Evolutionary conservation across 1,139 yeast genomes (phyloP).

Genomic region (Scheffersomyces segobiensis): DNA sequence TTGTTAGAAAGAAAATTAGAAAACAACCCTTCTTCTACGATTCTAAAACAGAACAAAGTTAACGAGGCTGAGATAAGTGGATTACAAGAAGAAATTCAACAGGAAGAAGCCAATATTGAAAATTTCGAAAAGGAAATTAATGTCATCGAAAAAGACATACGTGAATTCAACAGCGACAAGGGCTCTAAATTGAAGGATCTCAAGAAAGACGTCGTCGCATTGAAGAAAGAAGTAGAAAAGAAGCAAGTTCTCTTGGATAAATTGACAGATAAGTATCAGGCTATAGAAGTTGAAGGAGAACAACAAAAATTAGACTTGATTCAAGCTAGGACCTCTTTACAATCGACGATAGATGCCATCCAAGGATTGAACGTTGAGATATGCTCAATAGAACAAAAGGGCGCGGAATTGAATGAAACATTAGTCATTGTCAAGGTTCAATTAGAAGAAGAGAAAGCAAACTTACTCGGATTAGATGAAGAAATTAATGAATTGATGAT

Average conservation of each 20-base stretch:
- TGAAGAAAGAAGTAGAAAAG: conserved; percentile 37
- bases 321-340: conserved; percentile 42
- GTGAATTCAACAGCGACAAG: conserved; percentile 78
- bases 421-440: conserved; percentile 39
- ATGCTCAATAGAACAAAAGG: conserved; percentile 18
- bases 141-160: conserved; percentile 71
- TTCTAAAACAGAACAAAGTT: conserved; percentile 51
- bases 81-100: conserved; percentile 40
- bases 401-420: conserved; percentile 22
- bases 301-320: conserved; percentile 62
- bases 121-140: conserved; percentile 45
- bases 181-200: conserved; percentile 76
- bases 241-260: conserved; percentile 47
- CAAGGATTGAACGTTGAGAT: conserved; percentile 41
- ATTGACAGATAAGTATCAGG: conserved; percentile 59
- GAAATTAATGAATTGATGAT: conserved; percentile 68
- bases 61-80: conserved; percentile 50
- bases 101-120: conserved; percentile 27
- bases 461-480: conserved; percentile 70
- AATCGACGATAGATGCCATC: conserved; percentile 31
- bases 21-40: conserved; percentile 59
- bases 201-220: conserved; percentile 49
- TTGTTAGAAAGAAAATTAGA: conserved; percentile 61
- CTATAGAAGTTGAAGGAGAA: conserved; percentile 69
- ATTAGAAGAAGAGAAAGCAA: conserved; percentile 63